These are phyloP conservation scores for Leccinum subspadiceum DNA, from an alignment of 1,284 basidiomycete genomes.

Conservation along the genomic window DNA sequence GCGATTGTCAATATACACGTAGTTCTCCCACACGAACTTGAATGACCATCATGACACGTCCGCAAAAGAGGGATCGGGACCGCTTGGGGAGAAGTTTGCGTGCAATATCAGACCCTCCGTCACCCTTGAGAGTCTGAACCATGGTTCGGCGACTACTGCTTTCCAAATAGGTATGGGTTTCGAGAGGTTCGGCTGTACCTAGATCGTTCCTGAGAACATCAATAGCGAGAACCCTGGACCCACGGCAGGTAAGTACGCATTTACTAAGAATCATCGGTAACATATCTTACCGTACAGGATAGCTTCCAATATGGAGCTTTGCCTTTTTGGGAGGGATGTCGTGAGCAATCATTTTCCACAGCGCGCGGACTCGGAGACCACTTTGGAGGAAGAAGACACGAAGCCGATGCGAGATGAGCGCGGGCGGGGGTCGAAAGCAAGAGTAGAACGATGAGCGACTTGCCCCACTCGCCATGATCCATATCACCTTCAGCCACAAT, in stretches of 20 bases:
- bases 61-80: not conserved
- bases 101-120: not conserved
- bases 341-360: not conserved
- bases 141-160: too few relatives aligned
- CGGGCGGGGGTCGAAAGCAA: too few relatives aligned
- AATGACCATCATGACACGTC: not conserved
- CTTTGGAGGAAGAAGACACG: too few relatives aligned
- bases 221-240: constrained; percentile 19
- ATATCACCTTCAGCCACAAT: too few relatives aligned
- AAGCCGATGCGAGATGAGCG: too few relatives aligned
- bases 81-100: not conserved
- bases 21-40: not conserved
- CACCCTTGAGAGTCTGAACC: too few relatives aligned
- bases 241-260: not conserved
- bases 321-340: constrained; percentile 18
- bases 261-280: not conserved
- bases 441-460: too few relatives aligned
- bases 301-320: constrained; percentile 20
- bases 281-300: constrained; percentile 22
- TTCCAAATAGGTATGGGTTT: not conserved
- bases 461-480: too few relatives aligned
- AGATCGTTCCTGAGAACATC: constrained; percentile 14
- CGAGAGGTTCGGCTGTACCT: constrained; percentile 6
- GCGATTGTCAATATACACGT: not conserved
- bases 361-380: too few relatives aligned